phyloP scores from a whole-genome alignment of 371 early-diverging fungal species.

The Parasitella parasitica region DNA sequence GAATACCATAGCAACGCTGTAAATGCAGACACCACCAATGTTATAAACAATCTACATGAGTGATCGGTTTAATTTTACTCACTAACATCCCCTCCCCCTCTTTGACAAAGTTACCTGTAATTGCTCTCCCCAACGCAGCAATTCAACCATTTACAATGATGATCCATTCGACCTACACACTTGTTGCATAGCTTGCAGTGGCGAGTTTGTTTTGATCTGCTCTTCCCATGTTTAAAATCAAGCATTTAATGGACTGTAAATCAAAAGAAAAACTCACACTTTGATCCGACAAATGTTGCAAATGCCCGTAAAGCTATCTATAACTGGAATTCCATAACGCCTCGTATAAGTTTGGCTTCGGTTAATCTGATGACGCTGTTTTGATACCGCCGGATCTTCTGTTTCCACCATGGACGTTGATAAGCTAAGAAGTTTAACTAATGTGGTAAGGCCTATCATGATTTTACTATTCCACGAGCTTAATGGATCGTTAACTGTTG shows the following conservation, averaged over 20 bases:
- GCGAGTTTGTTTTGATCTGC: conserved; percentile 47
- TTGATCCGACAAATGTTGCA: conserved; percentile 77
- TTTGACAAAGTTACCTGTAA: conserved; percentile 42
- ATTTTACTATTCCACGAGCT: conserved; percentile 10
- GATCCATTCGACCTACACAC: conserved; percentile 80
- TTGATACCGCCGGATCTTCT: conserved; percentile 52
- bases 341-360: conserved; percentile 71
- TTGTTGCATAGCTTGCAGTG: conserved; percentile 85
- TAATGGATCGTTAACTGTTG: not conserved
- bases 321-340: conserved; percentile 66
- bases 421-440: conserved; percentile 42
- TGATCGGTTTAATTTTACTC: not conserved
- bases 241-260: too few relatives aligned
- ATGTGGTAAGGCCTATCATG: conserved; percentile 26
- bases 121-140: conserved; percentile 78
- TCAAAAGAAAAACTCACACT: conserved; percentile 41
- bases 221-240: too few relatives aligned
- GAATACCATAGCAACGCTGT: conserved; percentile 33
- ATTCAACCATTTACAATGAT: conserved; percentile 82
- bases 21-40: conserved; percentile 27
- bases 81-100: too few relatives aligned
- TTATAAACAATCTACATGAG: conserved; percentile 17
- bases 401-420: conserved; percentile 49
- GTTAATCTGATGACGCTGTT: conserved; percentile 31
- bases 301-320: conserved; percentile 55